A percentile compares a stretch with the other conserved stretches of the same genome.
These are phyloP conservation scores for Tremella fuciformis DNA, from an alignment of 768 basidiomycete genomes.

Conservation along the genomic window DNA sequence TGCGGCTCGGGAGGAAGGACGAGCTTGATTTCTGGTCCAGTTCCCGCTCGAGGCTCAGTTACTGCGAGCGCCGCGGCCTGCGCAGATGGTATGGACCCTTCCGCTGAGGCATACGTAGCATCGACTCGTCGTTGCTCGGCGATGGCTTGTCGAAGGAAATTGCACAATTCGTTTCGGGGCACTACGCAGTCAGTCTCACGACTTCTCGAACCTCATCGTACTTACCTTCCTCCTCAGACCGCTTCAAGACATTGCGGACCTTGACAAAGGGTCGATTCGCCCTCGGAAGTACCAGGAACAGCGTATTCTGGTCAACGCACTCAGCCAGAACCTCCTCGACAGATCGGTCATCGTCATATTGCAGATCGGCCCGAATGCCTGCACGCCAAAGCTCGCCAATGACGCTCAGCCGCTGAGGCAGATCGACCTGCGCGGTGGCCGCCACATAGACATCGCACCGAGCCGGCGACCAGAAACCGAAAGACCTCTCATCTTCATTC, in stretches of 20 bases:
- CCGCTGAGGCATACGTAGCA: slow-evolving; percentile 39
- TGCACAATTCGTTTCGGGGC: slow-evolving; percentile 40
- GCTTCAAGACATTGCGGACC: slow-evolving; percentile 36
- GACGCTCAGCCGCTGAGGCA: slow-evolving; percentile 33
- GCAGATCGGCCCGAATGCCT: slow-evolving; percentile 48
- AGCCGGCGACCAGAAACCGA: slow-evolving; percentile 46
- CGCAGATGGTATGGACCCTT: slow-evolving; percentile 31
- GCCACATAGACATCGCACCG: slow-evolving; percentile 50
- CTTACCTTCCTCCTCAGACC: slow-evolving; percentile 48
- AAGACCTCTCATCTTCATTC: slow-evolving; percentile 42
- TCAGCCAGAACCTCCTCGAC: slow-evolving; percentile 44
- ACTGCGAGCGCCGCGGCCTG: slow-evolving; percentile 31
- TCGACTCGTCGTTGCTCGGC: slow-evolving; percentile 48
- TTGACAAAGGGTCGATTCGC: slow-evolving; percentile 42
- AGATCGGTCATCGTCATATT: slow-evolving; percentile 48
- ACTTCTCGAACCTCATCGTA: background rate
- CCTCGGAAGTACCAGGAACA: slow-evolving; percentile 47
- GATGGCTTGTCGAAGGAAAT: slow-evolving; percentile 38
- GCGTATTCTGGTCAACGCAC: slow-evolving; percentile 46
- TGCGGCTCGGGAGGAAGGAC: slow-evolving; percentile 45
- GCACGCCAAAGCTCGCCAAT: slow-evolving; percentile 49
- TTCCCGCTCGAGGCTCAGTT: slow-evolving; percentile 12
- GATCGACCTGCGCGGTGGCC: slow-evolving; percentile 36
- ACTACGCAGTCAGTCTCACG: slow-evolving; percentile 18
- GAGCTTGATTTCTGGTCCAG: slow-evolving; percentile 42